These are phyloP conservation scores for Chaetoscypha palmicola DNA, from an alignment of 2,329 filamentous ascomycete genomes.

Conservation along the genomic window DNA sequence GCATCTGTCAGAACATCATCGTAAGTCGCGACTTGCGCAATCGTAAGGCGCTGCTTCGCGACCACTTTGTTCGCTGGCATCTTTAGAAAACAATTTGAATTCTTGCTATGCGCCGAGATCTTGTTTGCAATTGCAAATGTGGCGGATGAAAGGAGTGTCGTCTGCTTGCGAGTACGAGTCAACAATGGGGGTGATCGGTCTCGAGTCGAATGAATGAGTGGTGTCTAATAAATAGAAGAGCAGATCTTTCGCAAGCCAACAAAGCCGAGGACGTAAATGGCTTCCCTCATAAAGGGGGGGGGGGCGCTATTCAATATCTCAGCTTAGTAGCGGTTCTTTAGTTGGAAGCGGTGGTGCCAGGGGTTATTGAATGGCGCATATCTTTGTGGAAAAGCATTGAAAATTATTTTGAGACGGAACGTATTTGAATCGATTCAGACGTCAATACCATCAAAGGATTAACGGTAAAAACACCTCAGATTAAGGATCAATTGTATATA, in stretches of 20 bases:
- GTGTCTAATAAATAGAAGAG: too few species aligned
- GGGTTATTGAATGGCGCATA: slow-evolving; percentile 3
- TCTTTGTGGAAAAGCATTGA: neutral
- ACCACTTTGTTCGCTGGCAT: slow-evolving; percentile 40
- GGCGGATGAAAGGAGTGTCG: too few species aligned
- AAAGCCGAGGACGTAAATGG: too few species aligned
- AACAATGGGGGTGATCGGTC: neutral
- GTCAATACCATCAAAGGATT: slow-evolving; percentile 19
- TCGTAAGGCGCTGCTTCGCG: slow-evolving; percentile 69
- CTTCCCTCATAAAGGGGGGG: too few species aligned
- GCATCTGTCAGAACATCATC: slow-evolving; percentile 95
- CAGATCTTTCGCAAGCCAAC: too few species aligned
- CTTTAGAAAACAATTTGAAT: neutral
- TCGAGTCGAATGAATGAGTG: neutral
- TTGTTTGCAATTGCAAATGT: too few species aligned
- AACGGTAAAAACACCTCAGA: slow-evolving; percentile 6
- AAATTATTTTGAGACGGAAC: slow-evolving; percentile 3
- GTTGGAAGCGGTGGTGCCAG: slow-evolving; percentile 6
- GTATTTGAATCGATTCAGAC: slow-evolving; percentile 1
- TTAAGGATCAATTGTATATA: neutral
- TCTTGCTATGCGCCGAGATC: slow-evolving; percentile 3
- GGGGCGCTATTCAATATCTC: slow-evolving; percentile 9
- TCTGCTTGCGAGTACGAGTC: too few species aligned
- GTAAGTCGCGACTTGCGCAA: slow-evolving; percentile 83
- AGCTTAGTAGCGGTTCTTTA: slow-evolving; percentile 10